Percentiles rank a stretch among this genome's conserved stretches.
Conservation (phyloP, 2,329 filamentous ascomycete species). For the Penicillium sp. region DNA sequence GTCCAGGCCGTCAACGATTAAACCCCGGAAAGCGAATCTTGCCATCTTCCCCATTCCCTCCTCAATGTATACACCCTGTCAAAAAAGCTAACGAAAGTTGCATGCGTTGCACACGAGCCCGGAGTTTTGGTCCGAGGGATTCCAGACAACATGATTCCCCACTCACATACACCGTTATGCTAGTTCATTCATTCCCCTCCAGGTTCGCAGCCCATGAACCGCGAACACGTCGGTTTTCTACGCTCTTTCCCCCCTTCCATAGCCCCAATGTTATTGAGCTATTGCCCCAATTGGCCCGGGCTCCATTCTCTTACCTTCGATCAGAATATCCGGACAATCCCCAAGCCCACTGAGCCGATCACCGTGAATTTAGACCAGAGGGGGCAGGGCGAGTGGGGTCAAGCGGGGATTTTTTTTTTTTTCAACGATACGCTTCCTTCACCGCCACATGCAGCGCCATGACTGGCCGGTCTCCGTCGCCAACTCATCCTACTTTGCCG, state of each 20-base stretch:
- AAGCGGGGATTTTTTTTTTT: conserved; percentile 19
- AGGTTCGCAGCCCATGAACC: neutral
- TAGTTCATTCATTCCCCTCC: neutral
- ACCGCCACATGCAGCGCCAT: conserved; percentile 29
- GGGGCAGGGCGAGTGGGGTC: conserved; percentile 18
- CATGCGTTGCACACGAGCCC: conserved; percentile 20
- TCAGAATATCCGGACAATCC: neutral
- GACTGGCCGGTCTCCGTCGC: conserved; percentile 21
- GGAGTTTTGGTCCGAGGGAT: conserved; percentile 9
- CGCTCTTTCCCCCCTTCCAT: neutral
- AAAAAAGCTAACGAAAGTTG: conserved; percentile 7
- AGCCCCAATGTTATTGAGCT: neutral
- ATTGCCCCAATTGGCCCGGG: neutral
- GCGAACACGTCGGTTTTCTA: conserved; percentile 1
- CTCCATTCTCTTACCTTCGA: neutral
- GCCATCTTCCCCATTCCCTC: neutral
- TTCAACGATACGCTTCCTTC: conserved; percentile 18
- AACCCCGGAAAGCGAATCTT: neutral
- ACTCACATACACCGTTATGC: neutral
- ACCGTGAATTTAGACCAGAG: neutral
- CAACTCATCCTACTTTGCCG: conserved; percentile 25
- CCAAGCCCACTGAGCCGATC: neutral
- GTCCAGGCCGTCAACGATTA: neutral
- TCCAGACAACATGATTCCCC: conserved; percentile 3
- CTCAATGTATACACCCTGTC: neutral